phyloP scores from a whole-genome alignment of 306 rosid species.

The Medicago ruthenica region DNA sequence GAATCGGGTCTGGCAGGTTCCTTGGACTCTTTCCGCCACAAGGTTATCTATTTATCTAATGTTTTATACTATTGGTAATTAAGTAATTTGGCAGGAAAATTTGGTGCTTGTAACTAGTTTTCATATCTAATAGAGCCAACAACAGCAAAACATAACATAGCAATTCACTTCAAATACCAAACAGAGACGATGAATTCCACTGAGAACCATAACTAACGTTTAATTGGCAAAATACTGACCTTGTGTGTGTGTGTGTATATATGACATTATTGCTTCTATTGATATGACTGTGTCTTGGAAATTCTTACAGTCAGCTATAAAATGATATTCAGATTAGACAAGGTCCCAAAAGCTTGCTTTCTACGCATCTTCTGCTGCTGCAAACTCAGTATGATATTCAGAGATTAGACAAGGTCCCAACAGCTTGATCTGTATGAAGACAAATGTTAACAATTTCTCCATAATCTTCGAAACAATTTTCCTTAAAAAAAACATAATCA shows the following conservation, averaged over 20 bases:
- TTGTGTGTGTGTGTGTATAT: background rate
- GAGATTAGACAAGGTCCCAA: no score
- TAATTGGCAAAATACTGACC: background rate
- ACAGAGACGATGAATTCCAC: background rate
- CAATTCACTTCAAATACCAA: slow-evolving; percentile 14
- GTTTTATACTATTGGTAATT: no score
- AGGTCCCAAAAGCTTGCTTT: no score
- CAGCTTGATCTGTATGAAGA: slow-evolving; percentile 43
- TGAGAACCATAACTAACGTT: background rate
- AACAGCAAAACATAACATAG: background rate
- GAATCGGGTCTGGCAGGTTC: no score
- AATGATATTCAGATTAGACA: no score
- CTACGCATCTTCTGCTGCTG: no score
- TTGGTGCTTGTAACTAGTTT: background rate
- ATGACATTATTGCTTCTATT: background rate
- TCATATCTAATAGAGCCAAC: background rate
- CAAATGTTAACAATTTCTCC: slow-evolving; percentile 61
- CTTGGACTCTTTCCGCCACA: no score
- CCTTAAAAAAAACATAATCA: slow-evolving; percentile 42
- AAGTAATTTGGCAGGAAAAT: slow-evolving; percentile 1
- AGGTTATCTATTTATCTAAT: no score
- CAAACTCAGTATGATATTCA: no score
- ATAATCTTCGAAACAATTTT: slow-evolving; percentile 53
- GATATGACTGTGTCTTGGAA: slow-evolving; percentile 6
- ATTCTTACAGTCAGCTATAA: background rate